Evolutionary conservation across 2,329 filamentous ascomycete species (phyloP).

Genomic region (Aspergillus fumigatiaffinis): DNA sequence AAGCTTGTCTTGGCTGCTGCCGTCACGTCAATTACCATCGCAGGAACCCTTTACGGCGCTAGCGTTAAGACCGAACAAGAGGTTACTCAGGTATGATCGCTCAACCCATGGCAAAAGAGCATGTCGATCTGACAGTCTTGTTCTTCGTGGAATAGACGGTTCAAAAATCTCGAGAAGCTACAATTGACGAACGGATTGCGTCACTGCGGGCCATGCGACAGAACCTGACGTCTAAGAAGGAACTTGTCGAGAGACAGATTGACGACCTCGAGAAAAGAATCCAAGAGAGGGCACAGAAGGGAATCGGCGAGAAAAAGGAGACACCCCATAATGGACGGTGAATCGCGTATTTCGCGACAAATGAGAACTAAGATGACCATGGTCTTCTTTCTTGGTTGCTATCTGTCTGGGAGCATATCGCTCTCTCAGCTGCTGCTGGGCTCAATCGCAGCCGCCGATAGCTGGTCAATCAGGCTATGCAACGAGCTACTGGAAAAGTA

Average conservation of each 20-base stretch:
- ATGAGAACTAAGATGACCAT: neutral
- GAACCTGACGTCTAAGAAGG: conserved; percentile 49
- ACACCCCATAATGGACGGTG: conserved; percentile 11
- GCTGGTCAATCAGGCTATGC: neutral
- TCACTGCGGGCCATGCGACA: conserved; percentile 49
- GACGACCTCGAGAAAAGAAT: conserved; percentile 45
- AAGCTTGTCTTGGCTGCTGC: conserved; percentile 53
- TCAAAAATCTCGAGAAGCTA: conserved; percentile 47
- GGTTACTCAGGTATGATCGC: conserved; percentile 45
- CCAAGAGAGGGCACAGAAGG: conserved; percentile 37
- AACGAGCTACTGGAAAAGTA: neutral
- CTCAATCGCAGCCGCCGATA: neutral
- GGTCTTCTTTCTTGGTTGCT: neutral
- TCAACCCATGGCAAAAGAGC: neutral
- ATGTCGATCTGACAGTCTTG: conserved; percentile 1
- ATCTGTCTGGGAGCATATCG: neutral
- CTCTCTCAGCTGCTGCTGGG: neutral
- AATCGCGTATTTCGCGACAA: neutral
- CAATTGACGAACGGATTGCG: conserved; percentile 53
- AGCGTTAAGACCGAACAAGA: conserved; percentile 54
- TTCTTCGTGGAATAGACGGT: conserved; percentile 32
- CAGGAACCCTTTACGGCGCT: conserved; percentile 58
- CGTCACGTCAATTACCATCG: conserved; percentile 54
- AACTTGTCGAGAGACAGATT: conserved; percentile 56
- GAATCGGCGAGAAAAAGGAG: conserved; percentile 27